These are phyloP conservation scores for Dittrichia graveolens DNA, from an alignment of 129 eudicot genomes.

Conservation along the genomic window DNA sequence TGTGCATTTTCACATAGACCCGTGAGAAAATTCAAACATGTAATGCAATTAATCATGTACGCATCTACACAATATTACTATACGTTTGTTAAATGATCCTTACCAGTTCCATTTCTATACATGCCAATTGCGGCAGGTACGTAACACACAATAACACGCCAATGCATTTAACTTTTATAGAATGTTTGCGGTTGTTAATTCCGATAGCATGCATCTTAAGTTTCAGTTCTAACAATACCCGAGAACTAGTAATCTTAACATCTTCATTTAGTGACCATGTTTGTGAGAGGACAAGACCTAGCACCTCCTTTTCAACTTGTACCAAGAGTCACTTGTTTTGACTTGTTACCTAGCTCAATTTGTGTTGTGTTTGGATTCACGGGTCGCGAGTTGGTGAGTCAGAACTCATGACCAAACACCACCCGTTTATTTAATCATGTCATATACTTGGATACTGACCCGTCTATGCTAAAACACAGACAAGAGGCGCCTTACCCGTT, in stretches of 20 bases:
- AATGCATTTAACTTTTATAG: not conserved
- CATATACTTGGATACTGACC: no score
- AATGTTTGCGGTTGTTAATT: not conserved
- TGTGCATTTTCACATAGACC: no score
- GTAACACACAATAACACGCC: not conserved
- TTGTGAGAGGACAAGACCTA: not conserved
- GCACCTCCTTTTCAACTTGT: not conserved
- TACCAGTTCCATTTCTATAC: constrained; percentile 8
- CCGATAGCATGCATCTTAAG: not conserved
- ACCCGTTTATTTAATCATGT: no score
- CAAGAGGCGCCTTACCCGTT: no score
- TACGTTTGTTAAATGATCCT: constrained; percentile 3
- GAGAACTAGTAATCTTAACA: not conserved
- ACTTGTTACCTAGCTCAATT: no score
- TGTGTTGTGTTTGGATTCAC: no score
- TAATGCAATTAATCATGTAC: not conserved
- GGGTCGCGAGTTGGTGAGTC: no score
- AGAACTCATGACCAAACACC: no score
- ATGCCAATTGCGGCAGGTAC: constrained; percentile 4
- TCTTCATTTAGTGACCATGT: not conserved
- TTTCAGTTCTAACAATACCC: not conserved
- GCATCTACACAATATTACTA: not conserved
- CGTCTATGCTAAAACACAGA: no score
- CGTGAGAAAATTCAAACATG: no score
- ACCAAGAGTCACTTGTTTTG: not conserved